Evolutionary conservation across 2,329 filamentous ascomycete species (phyloP), one percentile per base, ranked within the genome.

Genomic region (Penicillium sp.): DNA sequence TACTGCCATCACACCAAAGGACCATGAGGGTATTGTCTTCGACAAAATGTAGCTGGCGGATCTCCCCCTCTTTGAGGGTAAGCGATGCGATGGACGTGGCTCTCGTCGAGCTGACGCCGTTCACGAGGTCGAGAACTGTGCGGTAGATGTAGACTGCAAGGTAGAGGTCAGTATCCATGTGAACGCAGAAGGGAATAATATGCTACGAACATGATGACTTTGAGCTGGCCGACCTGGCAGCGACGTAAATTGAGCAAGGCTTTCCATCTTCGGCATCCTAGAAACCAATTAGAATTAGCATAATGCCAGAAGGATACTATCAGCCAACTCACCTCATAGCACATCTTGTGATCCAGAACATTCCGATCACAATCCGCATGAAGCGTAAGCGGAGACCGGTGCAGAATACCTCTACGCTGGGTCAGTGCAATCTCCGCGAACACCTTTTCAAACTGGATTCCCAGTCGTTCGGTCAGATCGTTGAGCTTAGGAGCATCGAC

Each of bases 341-440:
- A 76, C 77, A 89, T 82, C 18, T 74, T 75, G 55, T 85, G 71
- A 62, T 88, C 84, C 46, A 80, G 67, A 24, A 67, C 61, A 5
- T 56, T 54, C 8, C 62, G 58, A 32, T 68, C 65, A 29, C 68
- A 64, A 8, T 70, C 65, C 5, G 69, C 50, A 64, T 80, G 63
- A 58, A 80, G 58, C 72, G 74, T 56, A 63, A 79, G 54, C 3
- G 78, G 71, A 28, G 77, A 76, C 3, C 84, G 84, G 58, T 89
- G 84, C 4, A 84, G 73, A 9, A 90, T 84, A 48, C 82, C 85
- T 47, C 84, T 75, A 60, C 81, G 78, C 69, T 89, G 80, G 6
- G 84, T 81, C 67, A 86, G 81, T 54, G 88, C 83, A 64, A 90
- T 83, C 50, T 83, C 76, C 46, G 80, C 69, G 60, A 89, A 88